Percentiles rank a stretch among this genome's conserved stretches.
Conservation (phyloP, 2,329 filamentous ascomycete genomes). For the Phyllosticta capitalensis region DNA sequence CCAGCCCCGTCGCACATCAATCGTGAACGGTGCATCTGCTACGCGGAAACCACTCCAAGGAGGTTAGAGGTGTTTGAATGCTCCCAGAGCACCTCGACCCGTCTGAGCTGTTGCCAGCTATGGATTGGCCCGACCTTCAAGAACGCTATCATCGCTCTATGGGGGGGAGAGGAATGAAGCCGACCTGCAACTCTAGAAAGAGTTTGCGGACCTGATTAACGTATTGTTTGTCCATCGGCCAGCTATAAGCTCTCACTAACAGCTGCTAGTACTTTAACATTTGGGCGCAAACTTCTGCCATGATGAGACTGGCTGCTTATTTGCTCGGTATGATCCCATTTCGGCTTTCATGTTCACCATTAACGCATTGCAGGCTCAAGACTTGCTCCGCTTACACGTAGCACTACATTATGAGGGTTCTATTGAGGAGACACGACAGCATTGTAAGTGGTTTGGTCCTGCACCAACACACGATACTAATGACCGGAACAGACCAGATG, state of each 20-base stretch:
- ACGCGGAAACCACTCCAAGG: no score
- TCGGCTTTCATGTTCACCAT: not conserved
- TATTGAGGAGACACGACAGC: constrained; percentile 64
- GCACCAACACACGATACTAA: not conserved
- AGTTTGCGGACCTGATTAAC: constrained; percentile 47
- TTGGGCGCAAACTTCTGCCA: constrained; percentile 66
- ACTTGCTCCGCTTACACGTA: constrained; percentile 71
- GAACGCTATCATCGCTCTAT: constrained; percentile 58
- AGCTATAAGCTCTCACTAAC: constrained; percentile 35
- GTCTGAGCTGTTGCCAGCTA: constrained; percentile 37
- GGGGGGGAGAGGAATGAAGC: constrained; percentile 49
- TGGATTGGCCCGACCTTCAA: constrained; percentile 71
- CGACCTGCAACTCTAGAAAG: constrained; percentile 56
- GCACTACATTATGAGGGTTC: constrained; percentile 60
- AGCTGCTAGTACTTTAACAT: constrained; percentile 60
- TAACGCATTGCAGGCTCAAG: constrained; percentile 48
- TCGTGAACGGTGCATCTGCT: no score
- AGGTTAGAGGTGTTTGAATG: no score
- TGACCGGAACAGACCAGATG: constrained; percentile 28
- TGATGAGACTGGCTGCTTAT: constrained; percentile 67
- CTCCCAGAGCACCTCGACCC: not conserved
- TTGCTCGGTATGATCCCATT: constrained; percentile 53
- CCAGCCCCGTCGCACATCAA: no score
- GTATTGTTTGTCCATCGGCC: constrained; percentile 16
- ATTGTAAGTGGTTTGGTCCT: constrained; percentile 52